These are phyloP conservation scores for Boletus eberwhitei DNA, from an alignment of 768 basidiomycete genomes.

Conservation along the genomic window DNA sequence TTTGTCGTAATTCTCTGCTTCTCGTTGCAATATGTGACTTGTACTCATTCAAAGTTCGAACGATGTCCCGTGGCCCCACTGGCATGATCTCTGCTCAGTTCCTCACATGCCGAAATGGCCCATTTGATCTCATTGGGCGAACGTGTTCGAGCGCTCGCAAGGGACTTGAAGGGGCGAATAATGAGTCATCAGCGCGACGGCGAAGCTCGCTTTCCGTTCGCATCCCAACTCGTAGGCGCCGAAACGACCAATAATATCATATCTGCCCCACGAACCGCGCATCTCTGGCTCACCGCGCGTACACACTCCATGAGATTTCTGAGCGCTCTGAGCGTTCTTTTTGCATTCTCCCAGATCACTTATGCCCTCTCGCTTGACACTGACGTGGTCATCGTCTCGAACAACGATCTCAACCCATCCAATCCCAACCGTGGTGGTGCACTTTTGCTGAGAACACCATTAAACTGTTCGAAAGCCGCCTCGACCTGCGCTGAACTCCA, in stretches of 20 bases:
- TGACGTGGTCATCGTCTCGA: constrained; percentile 10
- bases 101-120: background rate
- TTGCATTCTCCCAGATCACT: background rate
- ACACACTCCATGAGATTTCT: background rate
- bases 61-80: no score
- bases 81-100: no score
- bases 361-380: background rate
- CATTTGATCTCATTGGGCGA: background rate
- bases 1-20: no score
- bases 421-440: constrained; percentile 4
- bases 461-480: background rate
- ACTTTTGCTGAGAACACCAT: constrained; percentile 4
- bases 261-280: no score
- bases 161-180: background rate
- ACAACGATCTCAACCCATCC: constrained; percentile 13
- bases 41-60: no score
- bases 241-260: no score
- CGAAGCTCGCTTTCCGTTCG: no score
- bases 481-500: constrained; percentile 5
- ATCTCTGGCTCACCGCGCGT: background rate
- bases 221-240: background rate
- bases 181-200: no score
- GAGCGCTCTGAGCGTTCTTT: background rate
- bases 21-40: no score
- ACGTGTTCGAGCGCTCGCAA: no score